phyloP scores from a whole-genome alignment of 2,329 filamentous ascomycete genomes.

The Magnaporthiopsis poae region DNA sequence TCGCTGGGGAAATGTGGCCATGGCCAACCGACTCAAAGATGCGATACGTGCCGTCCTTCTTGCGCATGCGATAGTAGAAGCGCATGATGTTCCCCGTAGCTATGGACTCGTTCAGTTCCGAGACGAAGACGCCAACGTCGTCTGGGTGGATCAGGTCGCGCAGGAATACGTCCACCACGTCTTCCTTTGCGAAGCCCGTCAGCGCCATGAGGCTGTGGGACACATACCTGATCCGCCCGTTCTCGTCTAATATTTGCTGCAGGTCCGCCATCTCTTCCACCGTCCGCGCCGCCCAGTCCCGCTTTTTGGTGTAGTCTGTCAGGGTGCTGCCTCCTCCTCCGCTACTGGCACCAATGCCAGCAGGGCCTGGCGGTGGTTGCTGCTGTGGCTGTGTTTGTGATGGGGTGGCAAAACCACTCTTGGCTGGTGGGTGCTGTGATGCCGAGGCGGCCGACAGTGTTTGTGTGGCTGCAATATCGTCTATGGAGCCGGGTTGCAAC shows the following conservation, averaged over 20 bases:
- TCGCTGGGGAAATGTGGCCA: slow-evolving; percentile 69
- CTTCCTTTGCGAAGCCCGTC: slow-evolving; percentile 63
- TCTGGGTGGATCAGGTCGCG: slow-evolving; percentile 78
- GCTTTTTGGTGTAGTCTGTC: slow-evolving; percentile 50
- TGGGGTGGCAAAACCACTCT: not conserved
- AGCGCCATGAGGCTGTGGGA: slow-evolving; percentile 67
- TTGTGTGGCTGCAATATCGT: not conserved
- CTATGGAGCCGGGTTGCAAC: not conserved
- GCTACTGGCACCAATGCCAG: not conserved
- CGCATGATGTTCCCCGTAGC: slow-evolving; percentile 68
- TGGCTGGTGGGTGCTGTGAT: not conserved
- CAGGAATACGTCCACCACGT: slow-evolving; percentile 66
- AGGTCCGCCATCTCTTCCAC: slow-evolving; percentile 85
- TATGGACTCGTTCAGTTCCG: slow-evolving; percentile 83
- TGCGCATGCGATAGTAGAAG: slow-evolving; percentile 71
- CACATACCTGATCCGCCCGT: slow-evolving; percentile 76
- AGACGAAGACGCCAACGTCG: slow-evolving; percentile 69
- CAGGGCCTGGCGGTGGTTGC: not conserved
- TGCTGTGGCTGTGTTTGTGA: not conserved
- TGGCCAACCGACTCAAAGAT: slow-evolving; percentile 92
- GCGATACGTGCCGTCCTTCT: slow-evolving; percentile 59
- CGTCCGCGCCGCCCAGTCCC: slow-evolving; percentile 78
- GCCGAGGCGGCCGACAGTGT: not conserved
- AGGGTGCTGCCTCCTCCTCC: slow-evolving; percentile 29
- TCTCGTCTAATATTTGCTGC: slow-evolving; percentile 73